phyloP scores from a whole-genome alignment of 2,329 filamentous ascomycete genomes.

The Zymoseptoria crescenta region DNA sequence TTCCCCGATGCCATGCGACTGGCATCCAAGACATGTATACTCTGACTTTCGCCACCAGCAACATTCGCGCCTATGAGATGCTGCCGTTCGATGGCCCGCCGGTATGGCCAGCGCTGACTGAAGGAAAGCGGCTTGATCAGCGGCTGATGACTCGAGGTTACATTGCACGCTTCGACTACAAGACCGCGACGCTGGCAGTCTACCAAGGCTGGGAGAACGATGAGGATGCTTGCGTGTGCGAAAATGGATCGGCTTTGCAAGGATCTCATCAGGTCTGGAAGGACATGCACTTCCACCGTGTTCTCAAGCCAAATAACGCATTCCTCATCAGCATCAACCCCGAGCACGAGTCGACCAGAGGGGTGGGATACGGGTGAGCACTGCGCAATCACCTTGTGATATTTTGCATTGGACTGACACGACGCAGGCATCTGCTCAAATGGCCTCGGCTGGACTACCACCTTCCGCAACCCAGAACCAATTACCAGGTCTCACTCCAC shows the following conservation, averaged over 20 bases:
- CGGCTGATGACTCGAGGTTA: neutral
- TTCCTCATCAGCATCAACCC: neutral
- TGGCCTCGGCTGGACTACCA: neutral
- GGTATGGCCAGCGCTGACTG: neutral
- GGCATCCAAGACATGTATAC: neutral
- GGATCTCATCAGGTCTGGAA: neutral
- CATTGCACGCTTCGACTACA: neutral
- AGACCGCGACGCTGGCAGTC: neutral
- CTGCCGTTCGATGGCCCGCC: neutral
- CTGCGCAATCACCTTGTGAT: neutral
- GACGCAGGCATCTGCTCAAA: neutral
- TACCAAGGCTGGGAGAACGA: neutral
- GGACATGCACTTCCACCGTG: neutral
- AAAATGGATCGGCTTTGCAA: neutral
- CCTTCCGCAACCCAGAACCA: neutral
- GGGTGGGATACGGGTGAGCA: neutral
- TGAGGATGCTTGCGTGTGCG: neutral
- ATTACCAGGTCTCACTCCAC: neutral
- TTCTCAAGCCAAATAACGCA: neutral
- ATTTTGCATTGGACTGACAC: neutral
- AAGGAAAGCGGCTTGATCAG: neutral
- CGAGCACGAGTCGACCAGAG: neutral
- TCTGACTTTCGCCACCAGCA: neutral
- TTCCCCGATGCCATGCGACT: neutral
- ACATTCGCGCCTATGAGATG: neutral